These are phyloP conservation scores for Fusarium duplospermum DNA, from an alignment of 2,329 filamentous ascomycete species.

Conservation along the genomic window DNA sequence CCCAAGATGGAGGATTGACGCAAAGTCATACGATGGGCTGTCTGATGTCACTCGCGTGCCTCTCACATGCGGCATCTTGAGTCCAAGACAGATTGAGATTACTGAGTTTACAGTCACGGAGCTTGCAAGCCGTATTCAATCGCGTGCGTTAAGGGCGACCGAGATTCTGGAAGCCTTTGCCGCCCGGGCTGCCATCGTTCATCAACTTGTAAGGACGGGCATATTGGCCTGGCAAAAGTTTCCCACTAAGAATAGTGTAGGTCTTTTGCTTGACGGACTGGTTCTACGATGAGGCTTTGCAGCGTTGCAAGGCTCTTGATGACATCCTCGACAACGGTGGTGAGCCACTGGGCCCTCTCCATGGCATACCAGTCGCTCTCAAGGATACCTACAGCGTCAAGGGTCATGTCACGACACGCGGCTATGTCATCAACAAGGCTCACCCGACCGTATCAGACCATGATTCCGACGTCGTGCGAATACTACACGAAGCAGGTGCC, in stretches of 20 bases:
- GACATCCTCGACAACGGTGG: background rate
- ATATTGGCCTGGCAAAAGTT: too few species aligned
- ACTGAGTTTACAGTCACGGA: slow-evolving; percentile 11
- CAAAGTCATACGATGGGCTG: background rate
- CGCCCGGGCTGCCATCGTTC: slow-evolving; percentile 16
- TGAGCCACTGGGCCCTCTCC: slow-evolving; percentile 51
- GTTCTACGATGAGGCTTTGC: slow-evolving; percentile 22
- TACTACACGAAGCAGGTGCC: slow-evolving; percentile 70
- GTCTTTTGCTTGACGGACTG: slow-evolving; percentile 25
- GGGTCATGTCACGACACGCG: slow-evolving; percentile 63
- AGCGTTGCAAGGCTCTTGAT: slow-evolving; percentile 13
- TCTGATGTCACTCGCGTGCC: slow-evolving; percentile 10
- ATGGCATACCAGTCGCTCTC: slow-evolving; percentile 65
- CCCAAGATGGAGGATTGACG: background rate
- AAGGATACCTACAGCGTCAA: slow-evolving; percentile 56
- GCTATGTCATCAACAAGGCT: slow-evolving; percentile 63
- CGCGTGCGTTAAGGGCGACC: background rate
- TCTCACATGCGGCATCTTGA: slow-evolving; percentile 1
- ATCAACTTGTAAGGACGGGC: slow-evolving; percentile 13
- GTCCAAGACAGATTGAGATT: slow-evolving; percentile 3
- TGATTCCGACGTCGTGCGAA: slow-evolving; percentile 67
- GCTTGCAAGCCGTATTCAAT: background rate
- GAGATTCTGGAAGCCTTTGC: slow-evolving; percentile 15
- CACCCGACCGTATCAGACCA: slow-evolving; percentile 59
- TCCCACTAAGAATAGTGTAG: background rate